These are phyloP conservation scores for Globisporangium canariense DNA, from an alignment of 352 stramenopile genomes.

Conservation along the genomic window DNA sequence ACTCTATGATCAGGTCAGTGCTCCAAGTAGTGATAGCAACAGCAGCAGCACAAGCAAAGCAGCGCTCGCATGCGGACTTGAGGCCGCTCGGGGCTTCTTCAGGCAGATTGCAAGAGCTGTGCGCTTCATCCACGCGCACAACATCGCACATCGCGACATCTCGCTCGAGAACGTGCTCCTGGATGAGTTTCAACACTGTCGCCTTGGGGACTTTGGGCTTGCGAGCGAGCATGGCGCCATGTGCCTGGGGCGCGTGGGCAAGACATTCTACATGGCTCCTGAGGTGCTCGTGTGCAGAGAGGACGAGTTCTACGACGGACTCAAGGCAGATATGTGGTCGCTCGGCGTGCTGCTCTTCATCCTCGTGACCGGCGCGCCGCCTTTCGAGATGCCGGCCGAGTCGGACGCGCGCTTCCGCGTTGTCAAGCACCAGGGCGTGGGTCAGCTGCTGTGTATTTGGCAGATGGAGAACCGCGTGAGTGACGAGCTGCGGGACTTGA, in stretches of 20 bases:
- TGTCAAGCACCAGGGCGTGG: constrained; percentile 35
- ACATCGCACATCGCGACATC: constrained; percentile 62
- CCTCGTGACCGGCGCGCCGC: constrained; percentile 47
- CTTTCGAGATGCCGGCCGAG: constrained; percentile 41
- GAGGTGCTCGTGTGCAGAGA: constrained; percentile 37
- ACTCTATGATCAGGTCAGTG: constrained; percentile 39
- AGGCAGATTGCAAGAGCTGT: constrained; percentile 45
- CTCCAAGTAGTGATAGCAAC: neutral
- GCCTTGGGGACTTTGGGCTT: constrained; percentile 56
- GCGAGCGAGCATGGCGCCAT: constrained; percentile 30
- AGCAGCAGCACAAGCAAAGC: neutral
- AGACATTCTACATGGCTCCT: constrained; percentile 66
- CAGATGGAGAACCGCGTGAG: constrained; percentile 31
- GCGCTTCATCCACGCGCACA: constrained; percentile 41
- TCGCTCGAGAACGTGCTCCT: constrained; percentile 69
- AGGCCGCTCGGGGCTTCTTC: constrained; percentile 35
- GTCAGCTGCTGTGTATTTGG: constrained; percentile 36
- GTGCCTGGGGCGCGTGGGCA: constrained; percentile 47
- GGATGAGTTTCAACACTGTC: constrained; percentile 36
- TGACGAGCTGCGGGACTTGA: constrained; percentile 28
- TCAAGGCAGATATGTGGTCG: constrained; percentile 62
- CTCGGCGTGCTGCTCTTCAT: constrained; percentile 66
- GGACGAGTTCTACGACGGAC: constrained; percentile 34
- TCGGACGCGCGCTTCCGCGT: constrained; percentile 52
- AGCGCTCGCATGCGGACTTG: constrained; percentile 20